Evolutionary conservation across 2,329 filamentous ascomycete genomes (phyloP).

Genomic region (Fusarium paranaense): DNA sequence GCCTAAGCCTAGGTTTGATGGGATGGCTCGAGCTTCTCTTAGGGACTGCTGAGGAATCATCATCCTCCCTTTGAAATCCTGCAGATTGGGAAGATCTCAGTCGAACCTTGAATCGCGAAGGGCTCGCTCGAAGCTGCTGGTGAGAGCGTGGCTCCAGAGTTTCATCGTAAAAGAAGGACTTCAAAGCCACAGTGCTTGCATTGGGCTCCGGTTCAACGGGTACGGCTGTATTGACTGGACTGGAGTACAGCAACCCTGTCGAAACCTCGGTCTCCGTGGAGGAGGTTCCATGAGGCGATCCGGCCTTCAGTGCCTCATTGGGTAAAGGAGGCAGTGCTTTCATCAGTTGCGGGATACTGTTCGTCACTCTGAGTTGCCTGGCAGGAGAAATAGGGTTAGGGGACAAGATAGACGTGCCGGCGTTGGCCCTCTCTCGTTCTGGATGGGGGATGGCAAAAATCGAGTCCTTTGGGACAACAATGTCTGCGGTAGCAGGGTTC

Average conservation of each 20-base stretch:
- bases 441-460: neutral
- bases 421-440: constrained; percentile 6
- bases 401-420: constrained; percentile 52
- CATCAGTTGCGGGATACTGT: constrained; percentile 64
- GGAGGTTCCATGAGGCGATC: neutral
- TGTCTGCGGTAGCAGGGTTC: constrained; percentile 40
- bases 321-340: constrained; percentile 63
- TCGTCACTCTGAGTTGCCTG: constrained; percentile 58
- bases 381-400: constrained; percentile 63
- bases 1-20: constrained; percentile 40
- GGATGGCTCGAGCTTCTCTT: constrained; percentile 22
- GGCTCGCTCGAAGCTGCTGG: constrained; percentile 14
- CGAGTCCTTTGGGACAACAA: constrained; percentile 23
- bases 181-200: neutral
- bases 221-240: constrained; percentile 15
- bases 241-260: constrained; percentile 21
- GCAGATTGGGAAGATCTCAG: constrained; percentile 37
- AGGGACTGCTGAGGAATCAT: neutral
- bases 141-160: neutral
- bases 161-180: neutral
- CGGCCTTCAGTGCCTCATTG: constrained; percentile 32
- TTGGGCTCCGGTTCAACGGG: neutral
- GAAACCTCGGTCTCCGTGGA: constrained; percentile 15
- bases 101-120: constrained; percentile 46
- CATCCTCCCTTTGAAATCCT: constrained; percentile 10